A percentile compares a stretch with the other conserved stretches of the same genome.
Conservation (phyloP, 371 early-diverging fungal species). For the Umbelopsis sp. region DNA sequence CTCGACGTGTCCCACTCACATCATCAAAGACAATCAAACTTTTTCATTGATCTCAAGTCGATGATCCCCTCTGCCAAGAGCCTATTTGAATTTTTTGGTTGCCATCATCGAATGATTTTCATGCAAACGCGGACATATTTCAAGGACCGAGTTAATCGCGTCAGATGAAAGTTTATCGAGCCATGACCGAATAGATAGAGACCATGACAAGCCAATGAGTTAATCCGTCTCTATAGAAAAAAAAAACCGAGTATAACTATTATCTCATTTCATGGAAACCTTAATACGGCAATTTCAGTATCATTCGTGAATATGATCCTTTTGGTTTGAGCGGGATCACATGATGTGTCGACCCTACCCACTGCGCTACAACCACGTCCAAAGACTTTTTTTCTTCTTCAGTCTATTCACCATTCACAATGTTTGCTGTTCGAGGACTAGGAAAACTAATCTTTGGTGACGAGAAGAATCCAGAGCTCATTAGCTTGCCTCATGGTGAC, state of each 20-base stretch:
- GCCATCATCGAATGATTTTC: neutral
- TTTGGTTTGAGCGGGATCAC: neutral
- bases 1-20: neutral
- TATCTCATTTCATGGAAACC: neutral
- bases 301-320: neutral
- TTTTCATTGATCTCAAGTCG: no score
- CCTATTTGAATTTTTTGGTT: no score
- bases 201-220: no score
- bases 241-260: neutral
- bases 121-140: neutral
- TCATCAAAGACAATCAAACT: neutral
- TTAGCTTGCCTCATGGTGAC: constrained; percentile 1
- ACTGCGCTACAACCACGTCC: neutral
- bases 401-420: neutral
- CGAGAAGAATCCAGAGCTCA: constrained; percentile 7
- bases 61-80: no score
- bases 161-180: no score
- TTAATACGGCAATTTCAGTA: neutral
- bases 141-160: neutral
- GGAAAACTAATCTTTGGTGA: constrained; percentile 15
- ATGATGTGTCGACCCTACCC: neutral
- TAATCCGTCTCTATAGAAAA: no score
- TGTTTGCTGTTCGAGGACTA: constrained; percentile 15
- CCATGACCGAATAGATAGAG: no score
- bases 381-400: neutral